Percentiles rank a stretch among this genome's conserved stretches.
These are phyloP conservation scores for Sporothrix inflata DNA, from an alignment of 2,329 filamentous ascomycete species.

Conservation along the genomic window DNA sequence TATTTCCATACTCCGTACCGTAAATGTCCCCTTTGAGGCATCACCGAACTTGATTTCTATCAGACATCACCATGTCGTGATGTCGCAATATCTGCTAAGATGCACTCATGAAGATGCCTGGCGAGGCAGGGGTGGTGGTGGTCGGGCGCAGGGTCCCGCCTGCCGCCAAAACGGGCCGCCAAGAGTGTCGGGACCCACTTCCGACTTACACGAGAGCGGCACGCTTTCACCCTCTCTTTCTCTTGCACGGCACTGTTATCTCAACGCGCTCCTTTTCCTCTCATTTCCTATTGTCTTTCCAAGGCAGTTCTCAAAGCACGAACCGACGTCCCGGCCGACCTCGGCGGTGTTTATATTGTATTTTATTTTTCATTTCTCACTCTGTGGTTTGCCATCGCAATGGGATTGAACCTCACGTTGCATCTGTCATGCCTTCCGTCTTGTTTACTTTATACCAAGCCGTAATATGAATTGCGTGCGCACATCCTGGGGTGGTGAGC, in stretches of 20 bases:
- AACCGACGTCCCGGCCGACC: background rate
- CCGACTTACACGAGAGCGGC: background rate
- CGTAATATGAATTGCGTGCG: no score
- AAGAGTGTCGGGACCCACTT: background rate
- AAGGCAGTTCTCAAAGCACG: no score
- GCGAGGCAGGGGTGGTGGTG: background rate
- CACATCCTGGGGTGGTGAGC: no score
- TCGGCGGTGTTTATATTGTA: background rate
- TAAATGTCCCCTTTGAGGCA: background rate
- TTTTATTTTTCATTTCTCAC: background rate
- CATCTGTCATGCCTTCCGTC: no score
- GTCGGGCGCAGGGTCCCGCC: background rate
- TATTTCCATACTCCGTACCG: no score
- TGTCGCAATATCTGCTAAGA: background rate
- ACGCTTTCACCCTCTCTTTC: background rate
- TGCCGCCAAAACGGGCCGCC: background rate
- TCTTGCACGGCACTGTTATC: background rate
- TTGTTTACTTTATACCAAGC: no score
- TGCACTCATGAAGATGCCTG: background rate
- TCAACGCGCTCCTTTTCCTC: background rate
- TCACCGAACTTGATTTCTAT: background rate
- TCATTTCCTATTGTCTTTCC: no score
- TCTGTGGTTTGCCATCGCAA: no score
- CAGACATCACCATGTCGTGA: background rate
- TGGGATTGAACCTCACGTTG: no score